Evolutionary conservation across 2,329 filamentous ascomycete genomes (phyloP).

Genomic region (Nemania bipapillata): DNA sequence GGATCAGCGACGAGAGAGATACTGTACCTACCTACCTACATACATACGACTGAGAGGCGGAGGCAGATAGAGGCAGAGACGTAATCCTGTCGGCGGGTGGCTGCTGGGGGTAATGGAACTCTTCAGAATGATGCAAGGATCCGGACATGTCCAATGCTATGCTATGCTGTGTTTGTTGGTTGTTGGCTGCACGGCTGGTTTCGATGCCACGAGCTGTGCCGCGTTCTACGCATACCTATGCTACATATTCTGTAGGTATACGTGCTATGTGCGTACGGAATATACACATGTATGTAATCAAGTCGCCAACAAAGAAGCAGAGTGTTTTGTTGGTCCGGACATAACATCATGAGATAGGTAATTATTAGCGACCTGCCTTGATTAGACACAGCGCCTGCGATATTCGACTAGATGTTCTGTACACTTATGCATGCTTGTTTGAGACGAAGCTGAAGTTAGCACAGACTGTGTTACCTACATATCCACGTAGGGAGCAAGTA

Average conservation of each 20-base stretch:
- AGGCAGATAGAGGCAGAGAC: slow-evolving; percentile 2
- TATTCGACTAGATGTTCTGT: too few relatives aligned
- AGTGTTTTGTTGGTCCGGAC: slow-evolving; percentile 7
- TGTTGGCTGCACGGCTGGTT: slow-evolving; percentile 34
- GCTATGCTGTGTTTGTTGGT: slow-evolving; percentile 15
- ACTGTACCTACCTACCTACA: too few relatives aligned
- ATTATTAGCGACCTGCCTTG: slow-evolving; percentile 22
- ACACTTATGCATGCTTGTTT: neutral
- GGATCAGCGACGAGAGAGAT: neutral
- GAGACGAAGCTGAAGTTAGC: slow-evolving; percentile 4
- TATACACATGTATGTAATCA: too few relatives aligned
- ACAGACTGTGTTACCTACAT: neutral
- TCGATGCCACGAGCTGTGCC: slow-evolving; percentile 10
- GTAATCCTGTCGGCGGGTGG: slow-evolving; percentile 27
- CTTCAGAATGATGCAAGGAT: slow-evolving; percentile 27
- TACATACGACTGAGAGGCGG: too few relatives aligned
- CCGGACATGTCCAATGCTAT: slow-evolving; percentile 13
- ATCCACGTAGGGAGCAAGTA: too few relatives aligned
- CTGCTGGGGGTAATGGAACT: slow-evolving; percentile 21
- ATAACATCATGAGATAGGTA: neutral
- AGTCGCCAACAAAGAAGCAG: slow-evolving; percentile 7
- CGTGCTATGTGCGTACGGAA: too few relatives aligned
- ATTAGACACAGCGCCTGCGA: slow-evolving; percentile 11
- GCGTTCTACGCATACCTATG: neutral
- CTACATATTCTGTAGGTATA: neutral